phyloP scores from a whole-genome alignment of 176 grass and related monocot genomes.

The Poa annua region DNA sequence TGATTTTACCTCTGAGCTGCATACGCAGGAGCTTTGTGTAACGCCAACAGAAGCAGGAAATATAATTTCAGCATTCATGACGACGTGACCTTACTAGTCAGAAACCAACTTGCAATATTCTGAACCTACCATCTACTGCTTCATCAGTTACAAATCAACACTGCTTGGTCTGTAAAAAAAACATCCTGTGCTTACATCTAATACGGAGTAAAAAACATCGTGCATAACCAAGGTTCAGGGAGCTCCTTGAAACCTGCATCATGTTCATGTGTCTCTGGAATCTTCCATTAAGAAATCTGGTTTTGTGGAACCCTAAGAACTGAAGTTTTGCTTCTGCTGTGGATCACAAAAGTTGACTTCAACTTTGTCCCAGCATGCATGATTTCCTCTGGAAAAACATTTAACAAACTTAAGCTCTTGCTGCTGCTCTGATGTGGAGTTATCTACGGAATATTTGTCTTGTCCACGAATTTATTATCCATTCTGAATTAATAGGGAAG shows the following conservation, averaged over 20 bases:
- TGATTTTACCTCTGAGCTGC: too few species aligned
- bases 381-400: slow-evolving; percentile 22
- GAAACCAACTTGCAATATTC: slow-evolving; percentile 31
- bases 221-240: background rate
- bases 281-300: slow-evolving; percentile 44
- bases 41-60: background rate
- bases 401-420: slow-evolving; percentile 2
- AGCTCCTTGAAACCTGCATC: slow-evolving; percentile 51
- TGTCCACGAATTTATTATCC: background rate
- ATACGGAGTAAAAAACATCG: slow-evolving; percentile 30
- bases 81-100: slow-evolving; percentile 20
- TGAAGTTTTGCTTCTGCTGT: slow-evolving; percentile 33
- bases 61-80: slow-evolving; percentile 9
- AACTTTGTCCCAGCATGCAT: slow-evolving; percentile 39
- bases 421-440: slow-evolving; percentile 32
- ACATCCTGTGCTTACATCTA: slow-evolving; percentile 26
- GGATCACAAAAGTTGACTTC: slow-evolving; percentile 42
- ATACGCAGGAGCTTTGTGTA: background rate
- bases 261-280: slow-evolving; percentile 41
- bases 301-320: slow-evolving; percentile 6
- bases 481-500: background rate
- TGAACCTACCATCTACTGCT: slow-evolving; percentile 36
- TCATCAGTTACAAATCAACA: slow-evolving; percentile 35
- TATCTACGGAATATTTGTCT: slow-evolving; percentile 37
- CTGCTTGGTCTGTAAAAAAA: background rate